Evolutionary conservation across 2,329 filamentous ascomycete species (phyloP).

Genomic region (Metarhizium robertsii): DNA sequence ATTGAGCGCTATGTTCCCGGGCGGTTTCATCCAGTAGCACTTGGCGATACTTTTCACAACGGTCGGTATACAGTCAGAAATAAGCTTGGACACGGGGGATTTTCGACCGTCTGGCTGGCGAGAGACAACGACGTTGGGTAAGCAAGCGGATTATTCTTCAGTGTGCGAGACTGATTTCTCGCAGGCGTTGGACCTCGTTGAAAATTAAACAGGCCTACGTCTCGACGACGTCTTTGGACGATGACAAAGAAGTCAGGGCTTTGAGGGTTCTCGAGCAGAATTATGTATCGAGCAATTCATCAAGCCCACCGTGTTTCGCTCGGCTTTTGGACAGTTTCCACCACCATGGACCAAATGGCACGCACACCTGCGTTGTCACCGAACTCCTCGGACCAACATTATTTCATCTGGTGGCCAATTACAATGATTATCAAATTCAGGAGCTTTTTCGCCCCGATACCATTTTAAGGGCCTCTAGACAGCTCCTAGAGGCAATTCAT

Average conservation of each 20-base stretch:
- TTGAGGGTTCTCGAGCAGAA: not conserved
- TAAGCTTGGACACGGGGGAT: slow-evolving; percentile 4
- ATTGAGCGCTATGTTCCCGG: not conserved
- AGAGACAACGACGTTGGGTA: slow-evolving; percentile 1
- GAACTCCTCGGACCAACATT: slow-evolving; percentile 7
- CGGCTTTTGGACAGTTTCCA: slow-evolving; percentile 4
- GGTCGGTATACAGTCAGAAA: slow-evolving; percentile 4
- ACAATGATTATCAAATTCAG: not conserved
- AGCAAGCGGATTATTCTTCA: not conserved
- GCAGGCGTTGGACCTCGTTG: slow-evolving; percentile 5
- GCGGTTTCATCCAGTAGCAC: slow-evolving; percentile 3
- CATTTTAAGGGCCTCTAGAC: slow-evolving; percentile 3
- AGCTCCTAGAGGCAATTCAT: slow-evolving; percentile 5
- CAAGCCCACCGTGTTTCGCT: not conserved
- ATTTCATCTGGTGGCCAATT: not conserved
- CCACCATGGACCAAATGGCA: slow-evolving; percentile 6
- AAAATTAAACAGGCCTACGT: slow-evolving; percentile 6
- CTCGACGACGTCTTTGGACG: slow-evolving; percentile 1
- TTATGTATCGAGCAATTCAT: not conserved
- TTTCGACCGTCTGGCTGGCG: slow-evolving; percentile 7
- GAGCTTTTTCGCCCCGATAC: slow-evolving; percentile 4
- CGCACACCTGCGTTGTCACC: slow-evolving; percentile 7
- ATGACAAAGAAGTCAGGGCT: slow-evolving; percentile 4
- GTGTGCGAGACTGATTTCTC: not conserved
- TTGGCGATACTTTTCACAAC: slow-evolving; percentile 4